These are phyloP conservation scores for Westerdykella aurantiaca DNA, from an alignment of 2,329 filamentous ascomycete species.

Conservation along the genomic window DNA sequence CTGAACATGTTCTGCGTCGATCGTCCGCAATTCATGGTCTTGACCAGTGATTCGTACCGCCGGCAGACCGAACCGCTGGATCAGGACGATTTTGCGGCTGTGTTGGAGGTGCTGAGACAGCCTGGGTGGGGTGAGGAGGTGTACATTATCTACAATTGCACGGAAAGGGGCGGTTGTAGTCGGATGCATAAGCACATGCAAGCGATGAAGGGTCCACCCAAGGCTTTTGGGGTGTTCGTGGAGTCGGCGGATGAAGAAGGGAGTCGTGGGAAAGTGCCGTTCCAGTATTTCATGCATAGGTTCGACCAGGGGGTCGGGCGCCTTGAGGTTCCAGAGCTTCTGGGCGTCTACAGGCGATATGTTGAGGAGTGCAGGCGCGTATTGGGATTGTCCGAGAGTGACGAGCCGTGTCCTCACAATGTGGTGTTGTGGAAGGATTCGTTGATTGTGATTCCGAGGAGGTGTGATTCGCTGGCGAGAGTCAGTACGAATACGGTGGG, in stretches of 20 bases:
- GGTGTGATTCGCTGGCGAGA: slow-evolving; percentile 29
- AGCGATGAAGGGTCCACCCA: slow-evolving; percentile 32
- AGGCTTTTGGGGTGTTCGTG: slow-evolving; percentile 22
- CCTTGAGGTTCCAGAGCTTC: slow-evolving; percentile 7
- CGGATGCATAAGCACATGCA: slow-evolving; percentile 49
- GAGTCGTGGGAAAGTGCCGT: slow-evolving; percentile 25
- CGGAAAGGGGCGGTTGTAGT: slow-evolving; percentile 42
- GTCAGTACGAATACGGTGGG: slow-evolving; percentile 43
- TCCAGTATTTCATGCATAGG: slow-evolving; percentile 29
- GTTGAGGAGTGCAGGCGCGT: slow-evolving; percentile 10
- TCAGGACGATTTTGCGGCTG: slow-evolving; percentile 38
- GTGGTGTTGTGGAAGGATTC: slow-evolving; percentile 41
- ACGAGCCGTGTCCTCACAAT: slow-evolving; percentile 42
- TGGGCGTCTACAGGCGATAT: slow-evolving; percentile 16
- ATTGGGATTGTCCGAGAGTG: slow-evolving; percentile 9
- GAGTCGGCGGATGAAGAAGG: slow-evolving; percentile 17
- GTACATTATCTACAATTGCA: slow-evolving; percentile 46
- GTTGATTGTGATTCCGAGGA: slow-evolving; percentile 46
- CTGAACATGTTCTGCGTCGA: slow-evolving; percentile 49
- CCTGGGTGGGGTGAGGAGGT: slow-evolving; percentile 12
- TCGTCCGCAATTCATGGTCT: slow-evolving; percentile 44
- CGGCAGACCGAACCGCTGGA: slow-evolving; percentile 44
- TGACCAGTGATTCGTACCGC: slow-evolving; percentile 44
- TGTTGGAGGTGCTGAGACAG: slow-evolving; percentile 28
- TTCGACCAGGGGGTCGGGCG: slow-evolving; percentile 19